Conservation (phyloP, 2,329 filamentous ascomycete species). For the Colletotrichum lentis region DNA sequence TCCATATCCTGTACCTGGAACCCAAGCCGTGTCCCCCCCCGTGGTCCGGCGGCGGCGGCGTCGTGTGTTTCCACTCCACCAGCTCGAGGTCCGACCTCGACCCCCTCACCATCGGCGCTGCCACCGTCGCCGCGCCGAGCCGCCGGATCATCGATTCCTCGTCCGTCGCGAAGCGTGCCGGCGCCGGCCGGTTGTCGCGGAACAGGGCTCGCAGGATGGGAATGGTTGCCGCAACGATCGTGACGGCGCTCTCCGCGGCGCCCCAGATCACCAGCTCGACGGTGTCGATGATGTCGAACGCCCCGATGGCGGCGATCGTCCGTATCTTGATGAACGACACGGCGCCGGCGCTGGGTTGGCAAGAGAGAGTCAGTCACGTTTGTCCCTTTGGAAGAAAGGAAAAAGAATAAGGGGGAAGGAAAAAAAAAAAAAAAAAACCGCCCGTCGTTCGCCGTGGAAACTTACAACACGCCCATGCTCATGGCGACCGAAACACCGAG, state of each 20-base stretch:
- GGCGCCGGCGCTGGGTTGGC: conserved; percentile 43
- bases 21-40: neutral
- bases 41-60: too few relatives aligned
- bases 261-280: conserved; percentile 44
- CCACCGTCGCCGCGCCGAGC: neutral
- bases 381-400: too few relatives aligned
- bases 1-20: neutral
- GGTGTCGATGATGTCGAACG: conserved; percentile 40
- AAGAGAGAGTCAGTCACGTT: neutral
- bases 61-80: conserved; percentile 1
- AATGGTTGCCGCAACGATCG: conserved; percentile 48
- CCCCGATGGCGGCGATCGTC: conserved; percentile 40
- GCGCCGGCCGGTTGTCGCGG: conserved; percentile 16
- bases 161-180: conserved; percentile 20
- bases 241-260: conserved; percentile 43
- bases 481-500: conserved; percentile 51
- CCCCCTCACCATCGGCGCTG: neutral
- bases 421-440: too few relatives aligned
- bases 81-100: conserved; percentile 20
- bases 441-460: too few relatives aligned
- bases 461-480: conserved; percentile 55
- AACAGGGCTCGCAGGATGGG: conserved; percentile 46
- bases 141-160: conserved; percentile 29
- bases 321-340: conserved; percentile 46
- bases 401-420: too few relatives aligned